These are phyloP conservation scores for Kitagawia praeruptora DNA, from an alignment of 129 eudicot genomes.

Conservation along the genomic window DNA sequence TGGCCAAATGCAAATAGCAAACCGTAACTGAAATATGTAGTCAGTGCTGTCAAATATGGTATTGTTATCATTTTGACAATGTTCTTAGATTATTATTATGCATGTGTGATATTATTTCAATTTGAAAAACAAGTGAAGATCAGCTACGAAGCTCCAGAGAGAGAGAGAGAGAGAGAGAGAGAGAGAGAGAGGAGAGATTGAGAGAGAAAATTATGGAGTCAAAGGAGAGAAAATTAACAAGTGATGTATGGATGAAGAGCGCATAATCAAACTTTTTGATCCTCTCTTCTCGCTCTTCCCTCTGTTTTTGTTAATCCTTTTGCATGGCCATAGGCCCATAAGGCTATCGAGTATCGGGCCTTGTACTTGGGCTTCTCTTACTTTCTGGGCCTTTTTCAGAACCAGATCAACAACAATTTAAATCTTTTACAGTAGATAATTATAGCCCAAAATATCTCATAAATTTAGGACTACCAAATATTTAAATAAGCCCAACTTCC, in stretches of 20 bases:
- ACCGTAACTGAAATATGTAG: slow-evolving; percentile 77
- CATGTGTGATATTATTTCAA: background rate
- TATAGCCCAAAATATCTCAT: no score
- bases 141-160: background rate
- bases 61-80: slow-evolving; percentile 61
- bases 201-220: background rate
- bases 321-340: no score
- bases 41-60: slow-evolving; percentile 71
- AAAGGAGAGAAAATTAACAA: no score
- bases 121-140: background rate
- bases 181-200: background rate
- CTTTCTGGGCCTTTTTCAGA: no score
- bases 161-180: no score
- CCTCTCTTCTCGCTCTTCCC: background rate
- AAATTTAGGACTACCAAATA: no score
- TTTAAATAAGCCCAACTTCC: no score
- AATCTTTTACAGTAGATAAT: no score
- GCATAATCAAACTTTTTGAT: background rate
- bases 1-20: slow-evolving; percentile 79
- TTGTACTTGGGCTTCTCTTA: no score
- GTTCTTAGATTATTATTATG: no score
- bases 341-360: no score
- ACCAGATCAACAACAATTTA: no score
- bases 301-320: background rate
- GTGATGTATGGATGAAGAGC: background rate